Conservation (phyloP, 2,329 filamentous ascomycete genomes). For the Colletotrichum destructivum region DNA sequence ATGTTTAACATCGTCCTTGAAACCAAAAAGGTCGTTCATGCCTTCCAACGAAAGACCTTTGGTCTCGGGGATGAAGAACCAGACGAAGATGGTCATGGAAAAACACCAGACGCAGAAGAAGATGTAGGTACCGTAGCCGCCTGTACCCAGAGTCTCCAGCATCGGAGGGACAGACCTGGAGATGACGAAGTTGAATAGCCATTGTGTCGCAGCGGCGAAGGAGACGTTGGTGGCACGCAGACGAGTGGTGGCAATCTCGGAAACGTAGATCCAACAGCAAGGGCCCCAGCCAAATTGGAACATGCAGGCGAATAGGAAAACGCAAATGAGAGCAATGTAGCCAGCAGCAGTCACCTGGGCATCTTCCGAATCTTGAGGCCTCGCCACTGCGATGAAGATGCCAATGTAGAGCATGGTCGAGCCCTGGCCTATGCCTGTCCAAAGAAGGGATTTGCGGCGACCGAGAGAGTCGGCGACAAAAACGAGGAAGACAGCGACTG, state of each 20-base stretch:
- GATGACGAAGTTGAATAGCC: constrained; percentile 77
- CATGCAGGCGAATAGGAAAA: constrained; percentile 71
- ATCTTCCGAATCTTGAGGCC: constrained; percentile 59
- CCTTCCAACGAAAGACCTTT: constrained; percentile 54
- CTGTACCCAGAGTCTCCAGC: constrained; percentile 65
- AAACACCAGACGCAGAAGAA: constrained; percentile 58
- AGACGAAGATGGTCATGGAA: constrained; percentile 35
- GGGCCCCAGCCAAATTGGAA: constrained; percentile 59
- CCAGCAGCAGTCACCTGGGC: constrained; percentile 58
- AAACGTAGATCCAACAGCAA: constrained; percentile 61
- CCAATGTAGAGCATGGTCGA: constrained; percentile 57
- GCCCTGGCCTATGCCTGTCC: constrained; percentile 45
- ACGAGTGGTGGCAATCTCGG: constrained; percentile 67
- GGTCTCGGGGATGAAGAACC: constrained; percentile 66
- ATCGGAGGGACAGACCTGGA: constrained; percentile 75
- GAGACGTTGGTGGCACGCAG: constrained; percentile 67
- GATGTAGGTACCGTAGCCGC: constrained; percentile 60
- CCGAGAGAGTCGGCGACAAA: constrained; percentile 46
- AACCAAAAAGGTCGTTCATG: constrained; percentile 39
- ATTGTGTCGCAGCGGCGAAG: constrained; percentile 73
- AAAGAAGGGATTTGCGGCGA: constrained; percentile 45
- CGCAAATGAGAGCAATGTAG: constrained; percentile 76
- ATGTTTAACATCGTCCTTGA: constrained; percentile 11
- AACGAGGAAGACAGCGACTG: constrained; percentile 42
- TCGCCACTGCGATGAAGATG: constrained; percentile 73